Percentiles rank a stretch among this genome's conserved stretches.
Conservation (phyloP, 2,329 filamentous ascomycete genomes). For the Stachybotrys echinatus region DNA sequence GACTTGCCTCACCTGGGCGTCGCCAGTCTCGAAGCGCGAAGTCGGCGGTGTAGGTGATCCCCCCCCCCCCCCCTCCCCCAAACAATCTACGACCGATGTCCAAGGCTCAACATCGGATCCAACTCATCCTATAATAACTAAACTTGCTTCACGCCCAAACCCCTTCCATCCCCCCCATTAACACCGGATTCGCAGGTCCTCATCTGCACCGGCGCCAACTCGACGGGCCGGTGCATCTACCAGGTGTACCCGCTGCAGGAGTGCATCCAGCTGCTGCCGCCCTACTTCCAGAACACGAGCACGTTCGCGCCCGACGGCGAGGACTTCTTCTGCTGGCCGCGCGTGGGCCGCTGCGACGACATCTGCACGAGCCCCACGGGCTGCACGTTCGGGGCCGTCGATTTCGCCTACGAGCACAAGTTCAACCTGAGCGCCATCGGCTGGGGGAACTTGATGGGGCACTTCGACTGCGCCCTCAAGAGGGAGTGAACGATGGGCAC, state of each 20-base stretch:
- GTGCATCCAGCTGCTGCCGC: constrained; percentile 39
- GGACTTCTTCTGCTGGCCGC: constrained; percentile 42
- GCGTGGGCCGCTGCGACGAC: constrained; percentile 31
- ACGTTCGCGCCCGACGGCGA: constrained; percentile 49
- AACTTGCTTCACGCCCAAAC: too few relatives aligned
- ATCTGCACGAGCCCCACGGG: constrained; percentile 46
- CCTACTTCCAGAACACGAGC: constrained; percentile 33
- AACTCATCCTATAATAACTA: too few relatives aligned
- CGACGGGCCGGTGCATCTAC: constrained; percentile 41
- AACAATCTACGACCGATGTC: background rate
- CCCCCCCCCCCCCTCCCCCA: background rate
- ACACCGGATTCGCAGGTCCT: too few relatives aligned
- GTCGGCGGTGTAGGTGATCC: constrained; percentile 39
- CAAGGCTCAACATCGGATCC: background rate
- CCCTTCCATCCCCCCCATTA: too few relatives aligned
- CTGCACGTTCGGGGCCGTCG: constrained; percentile 45
- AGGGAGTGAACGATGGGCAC: too few relatives aligned
- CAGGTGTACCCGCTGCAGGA: constrained; percentile 34
- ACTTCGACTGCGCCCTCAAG: constrained; percentile 26
- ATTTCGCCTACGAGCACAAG: constrained; percentile 40
- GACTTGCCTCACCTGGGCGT: constrained; percentile 15
- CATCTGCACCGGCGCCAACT: constrained; percentile 45
- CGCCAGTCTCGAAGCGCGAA: constrained; percentile 32
- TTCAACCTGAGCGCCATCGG: constrained; percentile 37
- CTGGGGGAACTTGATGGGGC: constrained; percentile 36